Evolutionary conservation across 2,329 filamentous ascomycete species (phyloP), one percentile per base, ranked within the genome.

Genomic region (Teratosphaeria nubilosa): DNA sequence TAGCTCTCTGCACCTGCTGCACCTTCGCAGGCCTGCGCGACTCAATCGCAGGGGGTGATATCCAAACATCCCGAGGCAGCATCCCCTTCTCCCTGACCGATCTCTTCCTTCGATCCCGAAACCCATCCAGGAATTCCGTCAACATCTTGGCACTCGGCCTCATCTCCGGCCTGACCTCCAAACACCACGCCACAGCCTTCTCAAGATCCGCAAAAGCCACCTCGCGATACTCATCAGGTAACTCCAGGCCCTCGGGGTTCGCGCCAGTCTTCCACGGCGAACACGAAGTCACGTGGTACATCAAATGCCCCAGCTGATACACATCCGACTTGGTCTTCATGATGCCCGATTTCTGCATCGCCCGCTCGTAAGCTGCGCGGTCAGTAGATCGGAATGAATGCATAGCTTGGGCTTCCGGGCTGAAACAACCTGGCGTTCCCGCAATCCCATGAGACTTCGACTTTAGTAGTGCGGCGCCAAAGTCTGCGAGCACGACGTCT

Each of bases 401-500:
- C 10, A n/a, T 16, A 16, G 34, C 34, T 16, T 14, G 5, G 16
- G 16, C 34, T n/a, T 41, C 34, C 1, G 34, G 34, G 34, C 34
- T 41, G 13, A 16, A 3, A n/a, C 3, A 16, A n/a, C 48, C 59
- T 1, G 34, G n/a, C 0, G 65, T 68, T 1, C 65, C 65, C 10
- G 30, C 6, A 25, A 59, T 34, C 2, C 64, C 63, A 1, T 11
- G 4, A 32, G 45, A 58, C 7, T 56, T 30, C 2, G 37, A 20
- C 9, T 53, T 58, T 16, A 60, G 45, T 1, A 53, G 32, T 0
- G 61, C 51, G n/a, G 60, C 41, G 16, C 64, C 67, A 31, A 66
- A 66, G 56, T 69, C 66, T 7, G 57, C 64, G 10, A 69, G 60
- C 10, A 67, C 55, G n/a, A 66, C 37, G n/a, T 62, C 56, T 0